Percentiles rank a stretch among this genome's conserved stretches.
Evolutionary conservation across 257 asterid genomes (phyloP).

Genomic region (Fraxinus pennsylvanica): DNA sequence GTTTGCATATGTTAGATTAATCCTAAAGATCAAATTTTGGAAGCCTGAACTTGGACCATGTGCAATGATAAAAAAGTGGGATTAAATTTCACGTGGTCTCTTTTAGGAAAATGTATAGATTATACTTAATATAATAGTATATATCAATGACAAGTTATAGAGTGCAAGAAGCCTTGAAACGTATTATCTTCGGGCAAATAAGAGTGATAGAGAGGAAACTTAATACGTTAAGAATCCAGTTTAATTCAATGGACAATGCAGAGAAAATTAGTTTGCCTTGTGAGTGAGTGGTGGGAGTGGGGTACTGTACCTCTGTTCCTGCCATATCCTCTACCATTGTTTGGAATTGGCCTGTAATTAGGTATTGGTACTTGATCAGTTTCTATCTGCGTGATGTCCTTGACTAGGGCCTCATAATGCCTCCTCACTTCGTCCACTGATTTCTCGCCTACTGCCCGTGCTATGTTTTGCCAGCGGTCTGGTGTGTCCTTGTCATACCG

Average conservation of each 20-base stretch:
- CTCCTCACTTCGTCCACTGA: constrained; percentile 54
- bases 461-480: constrained; percentile 58
- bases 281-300: too few species aligned
- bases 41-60: constrained; percentile 26
- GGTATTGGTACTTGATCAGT: constrained; percentile 56
- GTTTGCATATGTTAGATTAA: background rate
- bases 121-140: background rate
- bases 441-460: constrained; percentile 48
- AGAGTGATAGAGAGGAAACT: background rate
- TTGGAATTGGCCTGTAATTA: constrained; percentile 35
- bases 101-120: background rate
- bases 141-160: background rate
- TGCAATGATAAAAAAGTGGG: constrained; percentile 32
- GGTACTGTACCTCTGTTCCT: constrained; percentile 36
- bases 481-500: constrained; percentile 55
- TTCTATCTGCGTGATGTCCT: constrained; percentile 54
- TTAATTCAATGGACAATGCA: background rate
- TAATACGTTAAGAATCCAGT: too few species aligned
- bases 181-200: too few species aligned
- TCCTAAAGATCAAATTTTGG: too few species aligned
- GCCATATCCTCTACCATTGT: constrained; percentile 31
- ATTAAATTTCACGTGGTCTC: constrained; percentile 40
- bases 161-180: background rate
- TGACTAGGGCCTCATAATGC: constrained; percentile 45
- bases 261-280: background rate